These are phyloP conservation scores for Kodamaea anthophila DNA, from an alignment of 1,139 yeast genomes.

Conservation along the genomic window DNA sequence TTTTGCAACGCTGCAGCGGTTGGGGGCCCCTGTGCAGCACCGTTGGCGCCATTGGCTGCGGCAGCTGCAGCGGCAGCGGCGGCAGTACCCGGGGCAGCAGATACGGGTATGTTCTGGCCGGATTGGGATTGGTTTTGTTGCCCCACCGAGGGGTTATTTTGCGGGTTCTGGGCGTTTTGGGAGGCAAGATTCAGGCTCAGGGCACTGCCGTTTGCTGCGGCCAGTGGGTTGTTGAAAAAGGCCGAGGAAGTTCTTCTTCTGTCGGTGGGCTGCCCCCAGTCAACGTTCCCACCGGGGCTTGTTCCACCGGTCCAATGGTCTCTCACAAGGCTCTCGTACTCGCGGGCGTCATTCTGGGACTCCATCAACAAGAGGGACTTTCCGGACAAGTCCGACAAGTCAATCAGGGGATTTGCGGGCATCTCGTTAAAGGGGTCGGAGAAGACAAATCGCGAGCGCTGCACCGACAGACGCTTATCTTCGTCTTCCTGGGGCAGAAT, in stretches of 20 bases:
- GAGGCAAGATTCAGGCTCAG: background rate
- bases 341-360: conserved; percentile 48
- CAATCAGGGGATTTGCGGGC: conserved; percentile 13
- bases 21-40: conserved; percentile 12
- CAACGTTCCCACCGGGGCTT: conserved; percentile 2
- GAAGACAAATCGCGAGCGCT: conserved; percentile 59
- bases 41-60: conserved; percentile 2
- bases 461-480: conserved; percentile 1
- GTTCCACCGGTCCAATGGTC: conserved; percentile 15
- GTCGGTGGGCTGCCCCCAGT: conserved; percentile 9
- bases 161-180: background rate
- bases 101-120: background rate
- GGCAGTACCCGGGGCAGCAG: background rate
- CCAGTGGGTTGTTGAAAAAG: conserved; percentile 16
- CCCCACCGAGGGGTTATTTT: background rate
- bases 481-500: conserved; percentile 18
- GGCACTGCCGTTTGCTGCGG: background rate
- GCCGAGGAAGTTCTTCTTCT: conserved; percentile 33
- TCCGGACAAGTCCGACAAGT: conserved; percentile 38
- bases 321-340: conserved; percentile 45
- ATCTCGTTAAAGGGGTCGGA: conserved; percentile 49
- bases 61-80: conserved; percentile 2
- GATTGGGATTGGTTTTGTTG: background rate
- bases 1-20: conserved; percentile 12
- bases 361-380: conserved; percentile 53